Conservation (phyloP, 2,329 filamentous ascomycete genomes). For the Sclerotinia trifoliorum region DNA sequence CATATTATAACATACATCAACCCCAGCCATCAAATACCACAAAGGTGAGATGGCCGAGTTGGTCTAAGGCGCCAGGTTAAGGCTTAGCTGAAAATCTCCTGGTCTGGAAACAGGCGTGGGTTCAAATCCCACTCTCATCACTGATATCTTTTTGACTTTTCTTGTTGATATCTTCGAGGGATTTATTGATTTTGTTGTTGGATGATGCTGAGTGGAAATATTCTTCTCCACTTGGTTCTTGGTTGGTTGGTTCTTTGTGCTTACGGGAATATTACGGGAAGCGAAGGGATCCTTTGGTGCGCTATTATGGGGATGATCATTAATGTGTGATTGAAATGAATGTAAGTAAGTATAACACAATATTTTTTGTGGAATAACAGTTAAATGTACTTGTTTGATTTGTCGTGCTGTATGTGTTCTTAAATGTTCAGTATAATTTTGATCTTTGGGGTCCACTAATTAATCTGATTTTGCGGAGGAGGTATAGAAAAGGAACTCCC, state of each 20-base stretch:
- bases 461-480: too few species aligned
- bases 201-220: too few species aligned
- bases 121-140: slow-evolving; percentile 21
- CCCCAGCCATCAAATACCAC: too few species aligned
- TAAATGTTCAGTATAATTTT: too few species aligned
- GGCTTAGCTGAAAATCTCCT: slow-evolving; percentile 9
- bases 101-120: slow-evolving; percentile 19
- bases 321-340: background rate
- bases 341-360: too few species aligned
- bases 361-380: too few species aligned
- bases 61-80: slow-evolving; percentile 20
- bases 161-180: too few species aligned
- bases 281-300: background rate
- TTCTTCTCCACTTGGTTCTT: background rate
- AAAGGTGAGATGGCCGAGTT: slow-evolving; percentile 18
- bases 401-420: too few species aligned
- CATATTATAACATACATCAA: rapidly evolving
- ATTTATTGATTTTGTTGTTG: background rate
- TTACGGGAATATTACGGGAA: background rate
- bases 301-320: background rate
- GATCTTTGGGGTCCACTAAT: too few species aligned
- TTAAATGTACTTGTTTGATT: too few species aligned
- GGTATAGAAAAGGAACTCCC: too few species aligned
- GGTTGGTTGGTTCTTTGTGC: background rate
- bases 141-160: background rate